Percentiles rank a stretch among this genome's conserved stretches.
Evolutionary conservation across 768 basidiomycete species (phyloP).

Genomic region (Hygrocybe coccinea): DNA sequence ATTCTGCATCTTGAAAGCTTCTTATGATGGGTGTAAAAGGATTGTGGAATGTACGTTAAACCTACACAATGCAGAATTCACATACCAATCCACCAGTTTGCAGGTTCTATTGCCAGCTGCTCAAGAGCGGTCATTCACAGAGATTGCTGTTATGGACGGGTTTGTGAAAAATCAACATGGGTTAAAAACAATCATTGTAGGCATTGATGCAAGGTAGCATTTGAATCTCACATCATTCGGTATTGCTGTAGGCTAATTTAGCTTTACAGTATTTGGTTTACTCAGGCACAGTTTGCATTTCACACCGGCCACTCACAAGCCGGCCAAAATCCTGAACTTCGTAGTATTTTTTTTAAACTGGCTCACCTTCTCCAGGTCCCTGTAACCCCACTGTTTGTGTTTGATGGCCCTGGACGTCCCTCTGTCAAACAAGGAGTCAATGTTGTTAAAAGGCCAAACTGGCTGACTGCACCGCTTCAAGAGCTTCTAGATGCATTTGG

Average conservation of each 20-base stretch:
- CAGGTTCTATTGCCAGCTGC: background rate
- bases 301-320: conserved; percentile 1
- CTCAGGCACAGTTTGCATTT: conserved; percentile 1
- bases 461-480: conserved; percentile 21
- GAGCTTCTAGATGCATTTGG: conserved; percentile 40
- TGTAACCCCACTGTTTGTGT: conserved; percentile 43
- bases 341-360: conserved; percentile 18
- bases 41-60: background rate
- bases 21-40: background rate
- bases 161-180: conserved; percentile 2
- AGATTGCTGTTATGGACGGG: background rate
- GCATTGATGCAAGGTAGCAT: conserved; percentile 4
- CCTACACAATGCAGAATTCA: background rate
- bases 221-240: background rate
- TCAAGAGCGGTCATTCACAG: background rate
- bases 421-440: conserved; percentile 35
- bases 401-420: conserved; percentile 45
- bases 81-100: background rate
- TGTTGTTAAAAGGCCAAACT: conserved; percentile 26
- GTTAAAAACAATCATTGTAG: background rate
- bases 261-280: background rate
- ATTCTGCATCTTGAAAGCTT: background rate
- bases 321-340: conserved; percentile 10
- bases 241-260: background rate
- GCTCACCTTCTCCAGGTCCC: conserved; percentile 33